Evolutionary conservation across 495 filamentous ascomycete species (phyloP).

Genomic region (Thozetella sp.): DNA sequence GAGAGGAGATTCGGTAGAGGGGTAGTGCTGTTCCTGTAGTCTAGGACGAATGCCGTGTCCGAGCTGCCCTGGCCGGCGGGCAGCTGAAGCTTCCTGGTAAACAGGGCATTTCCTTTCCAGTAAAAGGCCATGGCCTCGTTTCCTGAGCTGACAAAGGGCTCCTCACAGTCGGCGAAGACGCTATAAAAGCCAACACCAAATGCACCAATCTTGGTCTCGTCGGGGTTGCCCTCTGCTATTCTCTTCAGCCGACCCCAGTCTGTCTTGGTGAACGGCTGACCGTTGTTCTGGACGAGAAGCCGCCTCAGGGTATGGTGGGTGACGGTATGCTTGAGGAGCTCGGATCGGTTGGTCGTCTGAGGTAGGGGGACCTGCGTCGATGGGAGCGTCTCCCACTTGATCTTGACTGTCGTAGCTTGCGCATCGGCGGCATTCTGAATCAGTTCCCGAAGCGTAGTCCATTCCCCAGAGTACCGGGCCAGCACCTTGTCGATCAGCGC

Average conservation of each 20-base stretch:
- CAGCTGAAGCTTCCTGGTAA: slow-evolving; percentile 78
- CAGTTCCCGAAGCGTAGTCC: slow-evolving; percentile 84
- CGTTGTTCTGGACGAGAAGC: slow-evolving; percentile 88
- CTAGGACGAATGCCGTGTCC: slow-evolving; percentile 88
- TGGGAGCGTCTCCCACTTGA: slow-evolving; percentile 87
- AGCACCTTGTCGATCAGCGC: slow-evolving; percentile 97
- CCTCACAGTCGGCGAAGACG: slow-evolving; percentile 97
- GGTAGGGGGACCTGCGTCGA: slow-evolving; percentile 77
- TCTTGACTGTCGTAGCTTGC: slow-evolving; percentile 82
- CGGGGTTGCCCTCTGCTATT: slow-evolving; percentile 97
- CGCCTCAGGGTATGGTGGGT: slow-evolving; percentile 81
- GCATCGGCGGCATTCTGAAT: slow-evolving; percentile 99
- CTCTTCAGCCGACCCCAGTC: slow-evolving; percentile 95
- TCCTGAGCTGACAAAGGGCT: slow-evolving; percentile 93
- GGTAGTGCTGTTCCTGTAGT: slow-evolving; percentile 85
- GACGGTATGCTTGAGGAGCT: slow-evolving; percentile 79
- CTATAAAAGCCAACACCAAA: slow-evolving; percentile 99
- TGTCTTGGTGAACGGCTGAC: slow-evolving; percentile 76
- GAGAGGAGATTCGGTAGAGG: slow-evolving; percentile 82
- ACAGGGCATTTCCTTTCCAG: slow-evolving; percentile 95
- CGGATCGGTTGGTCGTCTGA: slow-evolving; percentile 62
- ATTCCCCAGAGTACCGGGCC: slow-evolving; percentile 93
- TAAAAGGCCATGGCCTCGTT: slow-evolving; percentile 96
- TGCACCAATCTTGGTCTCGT: slow-evolving; percentile 98
- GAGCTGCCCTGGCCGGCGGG: slow-evolving; percentile 59